Evolutionary conservation across 2,329 filamentous ascomycete species (phyloP).

Genomic region (Westerdykella sp.): DNA sequence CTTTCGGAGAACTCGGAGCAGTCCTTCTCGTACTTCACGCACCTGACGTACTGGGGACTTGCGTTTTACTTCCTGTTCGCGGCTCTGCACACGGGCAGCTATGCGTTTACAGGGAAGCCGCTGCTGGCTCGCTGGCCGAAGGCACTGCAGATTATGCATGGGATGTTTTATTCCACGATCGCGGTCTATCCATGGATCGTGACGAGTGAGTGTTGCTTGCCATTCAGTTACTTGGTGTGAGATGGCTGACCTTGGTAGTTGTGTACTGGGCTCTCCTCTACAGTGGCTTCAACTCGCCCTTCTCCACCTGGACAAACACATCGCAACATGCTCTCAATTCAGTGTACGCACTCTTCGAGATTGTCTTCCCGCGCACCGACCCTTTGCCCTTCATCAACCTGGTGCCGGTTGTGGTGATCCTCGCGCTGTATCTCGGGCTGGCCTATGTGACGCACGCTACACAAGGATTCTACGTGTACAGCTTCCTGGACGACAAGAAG

Average conservation of each 20-base stretch:
- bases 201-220: constrained; percentile 32
- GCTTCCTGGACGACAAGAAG: constrained; percentile 59
- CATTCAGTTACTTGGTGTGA: neutral
- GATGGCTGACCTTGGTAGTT: no score
- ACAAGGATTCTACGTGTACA: constrained; percentile 69
- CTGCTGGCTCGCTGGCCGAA: constrained; percentile 36
- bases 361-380: constrained; percentile 60
- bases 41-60: constrained; percentile 75
- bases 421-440: constrained; percentile 65
- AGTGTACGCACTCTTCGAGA: constrained; percentile 67
- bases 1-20: constrained; percentile 41
- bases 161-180: constrained; percentile 40
- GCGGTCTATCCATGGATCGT: constrained; percentile 41
- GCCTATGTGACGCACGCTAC: constrained; percentile 67
- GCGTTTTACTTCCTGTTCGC: constrained; percentile 70
- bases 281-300: constrained; percentile 29
- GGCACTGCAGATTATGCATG: constrained; percentile 34
- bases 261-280: constrained; percentile 41
- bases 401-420: constrained; percentile 61
- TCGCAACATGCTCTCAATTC: constrained; percentile 72
- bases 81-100: constrained; percentile 62
- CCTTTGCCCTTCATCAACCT: constrained; percentile 60
- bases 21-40: constrained; percentile 76
- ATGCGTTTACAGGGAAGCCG: constrained; percentile 42
- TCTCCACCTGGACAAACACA: constrained; percentile 52